These are phyloP conservation scores for Trypanosoma mega DNA, from an alignment of 208 protist species.

Conservation along the genomic window DNA sequence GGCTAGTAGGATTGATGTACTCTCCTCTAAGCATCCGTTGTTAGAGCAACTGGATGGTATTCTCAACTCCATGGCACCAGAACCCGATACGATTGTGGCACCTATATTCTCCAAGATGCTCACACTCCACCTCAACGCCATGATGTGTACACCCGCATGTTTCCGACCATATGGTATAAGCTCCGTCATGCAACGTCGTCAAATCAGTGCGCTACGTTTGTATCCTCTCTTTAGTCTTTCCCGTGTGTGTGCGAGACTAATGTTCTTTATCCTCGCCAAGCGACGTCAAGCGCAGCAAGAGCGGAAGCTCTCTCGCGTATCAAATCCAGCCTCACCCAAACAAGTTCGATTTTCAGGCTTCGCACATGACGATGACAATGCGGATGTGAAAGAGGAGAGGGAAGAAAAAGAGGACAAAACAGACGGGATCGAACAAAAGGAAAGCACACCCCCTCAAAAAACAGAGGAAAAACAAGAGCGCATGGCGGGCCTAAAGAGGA, in stretches of 20 bases:
- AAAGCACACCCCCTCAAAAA: not conserved
- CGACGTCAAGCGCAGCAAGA: conserved; percentile 21
- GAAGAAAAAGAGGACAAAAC: not conserved
- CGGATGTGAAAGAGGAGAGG: not conserved
- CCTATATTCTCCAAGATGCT: conserved; percentile 74
- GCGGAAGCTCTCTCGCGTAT: conserved; percentile 1
- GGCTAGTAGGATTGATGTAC: conserved; percentile 44
- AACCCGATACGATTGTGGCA: conserved; percentile 47
- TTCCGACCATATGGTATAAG: conserved; percentile 17
- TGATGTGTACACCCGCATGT: conserved; percentile 30
- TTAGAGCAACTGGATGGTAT: conserved; percentile 63
- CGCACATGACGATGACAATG: not conserved
- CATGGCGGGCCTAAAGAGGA: too few relatives aligned
- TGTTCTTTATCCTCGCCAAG: conserved; percentile 54
- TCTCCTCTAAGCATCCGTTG: conserved; percentile 55
- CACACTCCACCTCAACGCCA: conserved; percentile 43
- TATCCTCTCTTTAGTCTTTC: conserved; percentile 26
- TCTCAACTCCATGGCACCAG: conserved; percentile 31
- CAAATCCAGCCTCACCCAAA: not conserved
- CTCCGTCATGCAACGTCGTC: conserved; percentile 39
- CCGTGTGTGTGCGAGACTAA: conserved; percentile 61
- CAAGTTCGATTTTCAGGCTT: too few relatives aligned
- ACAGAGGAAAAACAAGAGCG: too few relatives aligned
- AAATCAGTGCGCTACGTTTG: conserved; percentile 44
- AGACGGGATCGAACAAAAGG: not conserved